Percentiles rank a stretch among this genome's conserved stretches.
These are phyloP conservation scores for Fusarium sp. DNA, from an alignment of 2,329 filamentous ascomycete genomes.

Conservation along the genomic window DNA sequence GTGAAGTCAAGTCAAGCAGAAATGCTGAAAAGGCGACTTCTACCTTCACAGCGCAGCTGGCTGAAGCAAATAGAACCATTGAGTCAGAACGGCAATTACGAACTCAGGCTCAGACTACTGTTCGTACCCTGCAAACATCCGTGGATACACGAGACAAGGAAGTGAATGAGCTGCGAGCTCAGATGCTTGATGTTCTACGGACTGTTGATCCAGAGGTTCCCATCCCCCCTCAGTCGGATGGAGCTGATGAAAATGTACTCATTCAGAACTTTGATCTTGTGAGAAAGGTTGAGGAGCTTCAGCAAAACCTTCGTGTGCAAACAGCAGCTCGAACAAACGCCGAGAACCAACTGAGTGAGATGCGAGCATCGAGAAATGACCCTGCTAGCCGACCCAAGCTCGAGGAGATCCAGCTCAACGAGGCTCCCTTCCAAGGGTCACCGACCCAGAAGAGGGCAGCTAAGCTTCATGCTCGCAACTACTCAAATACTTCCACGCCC, in stretches of 20 bases:
- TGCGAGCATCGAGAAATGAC: constrained; percentile 78
- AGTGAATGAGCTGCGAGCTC: constrained; percentile 79
- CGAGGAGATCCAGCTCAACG: constrained; percentile 88
- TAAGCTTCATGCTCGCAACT: constrained; percentile 64
- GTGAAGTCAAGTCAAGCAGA: constrained; percentile 88
- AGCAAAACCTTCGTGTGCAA: constrained; percentile 86
- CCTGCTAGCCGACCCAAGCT: constrained; percentile 77
- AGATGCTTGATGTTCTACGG: constrained; percentile 84
- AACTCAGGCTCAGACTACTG: constrained; percentile 84
- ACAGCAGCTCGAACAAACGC: constrained; percentile 82
- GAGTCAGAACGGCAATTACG: constrained; percentile 91
- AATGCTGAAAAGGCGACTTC: constrained; percentile 91
- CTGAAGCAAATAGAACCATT: constrained; percentile 87
- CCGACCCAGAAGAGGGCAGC: constrained; percentile 73
- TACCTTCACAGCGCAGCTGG: constrained; percentile 80
- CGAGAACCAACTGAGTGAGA: constrained; percentile 81
- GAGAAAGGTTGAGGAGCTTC: constrained; percentile 86
- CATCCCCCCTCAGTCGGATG: constrained; percentile 69
- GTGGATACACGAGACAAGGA: constrained; percentile 84
- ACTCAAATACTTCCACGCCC: constrained; percentile 81
- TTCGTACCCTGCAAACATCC: constrained; percentile 79
- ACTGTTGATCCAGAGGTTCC: constrained; percentile 82
- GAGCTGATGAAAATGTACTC: constrained; percentile 69
- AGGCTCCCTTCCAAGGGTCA: constrained; percentile 77
- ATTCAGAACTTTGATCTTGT: constrained; percentile 85